phyloP scores from a whole-genome alignment of 768 basidiomycete species.

The Collybiopsis confluens region DNA sequence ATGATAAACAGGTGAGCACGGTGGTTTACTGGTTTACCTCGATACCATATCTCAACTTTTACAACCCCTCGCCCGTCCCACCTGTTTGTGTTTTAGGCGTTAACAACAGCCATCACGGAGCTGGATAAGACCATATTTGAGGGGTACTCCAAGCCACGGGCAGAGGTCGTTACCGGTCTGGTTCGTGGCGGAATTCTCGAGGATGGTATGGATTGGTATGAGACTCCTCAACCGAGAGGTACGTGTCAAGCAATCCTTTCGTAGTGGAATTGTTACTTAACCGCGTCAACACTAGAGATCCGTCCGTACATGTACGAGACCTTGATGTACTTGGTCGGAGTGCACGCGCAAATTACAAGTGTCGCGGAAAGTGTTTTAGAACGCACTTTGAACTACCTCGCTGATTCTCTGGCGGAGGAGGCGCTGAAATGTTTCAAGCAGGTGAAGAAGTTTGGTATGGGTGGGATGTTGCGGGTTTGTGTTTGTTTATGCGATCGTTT shows the following conservation, averaged over 20 bases:
- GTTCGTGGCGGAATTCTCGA: conserved; percentile 79
- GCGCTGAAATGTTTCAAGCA: conserved; percentile 84
- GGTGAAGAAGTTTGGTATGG: conserved; percentile 92
- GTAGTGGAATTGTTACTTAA: conserved; percentile 7
- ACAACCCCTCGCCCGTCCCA: conserved; percentile 13
- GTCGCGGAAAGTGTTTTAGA: conserved; percentile 78
- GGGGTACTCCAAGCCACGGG: conserved; percentile 80
- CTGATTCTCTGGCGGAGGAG: conserved; percentile 80
- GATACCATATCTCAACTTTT: too few relatives aligned
- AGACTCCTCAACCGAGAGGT: conserved; percentile 91
- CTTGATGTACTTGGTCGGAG: conserved; percentile 82
- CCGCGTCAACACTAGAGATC: conserved; percentile 52
- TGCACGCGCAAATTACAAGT: conserved; percentile 86
- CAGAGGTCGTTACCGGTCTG: conserved; percentile 59
- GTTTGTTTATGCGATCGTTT: background rate
- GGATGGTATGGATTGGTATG: conserved; percentile 86
- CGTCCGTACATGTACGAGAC: conserved; percentile 91
- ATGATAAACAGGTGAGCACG: conserved; percentile 76
- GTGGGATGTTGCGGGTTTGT: conserved; percentile 89
- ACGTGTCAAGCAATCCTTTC: conserved; percentile 16
- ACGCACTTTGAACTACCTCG: conserved; percentile 74
- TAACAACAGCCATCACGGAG: conserved; percentile 74
- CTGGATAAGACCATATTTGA: conserved; percentile 89
- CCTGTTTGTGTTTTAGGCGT: conserved; percentile 37
- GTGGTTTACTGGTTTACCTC: too few relatives aligned